Evolutionary conservation across 805 yeast species (phyloP).

Genomic region (Yarrowia sp.): DNA sequence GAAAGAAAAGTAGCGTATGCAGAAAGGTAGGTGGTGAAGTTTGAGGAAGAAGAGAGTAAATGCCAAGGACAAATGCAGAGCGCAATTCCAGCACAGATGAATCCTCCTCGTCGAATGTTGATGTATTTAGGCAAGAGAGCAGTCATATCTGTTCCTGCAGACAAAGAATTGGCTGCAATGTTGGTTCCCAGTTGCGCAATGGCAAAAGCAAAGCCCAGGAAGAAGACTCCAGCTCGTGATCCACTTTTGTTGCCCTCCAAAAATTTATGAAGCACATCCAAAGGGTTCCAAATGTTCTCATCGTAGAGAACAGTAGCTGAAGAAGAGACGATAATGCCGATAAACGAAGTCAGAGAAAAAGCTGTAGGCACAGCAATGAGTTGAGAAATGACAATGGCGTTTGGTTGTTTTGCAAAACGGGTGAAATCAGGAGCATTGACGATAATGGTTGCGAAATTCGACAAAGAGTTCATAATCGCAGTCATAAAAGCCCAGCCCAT

Average conservation of each 20-base stretch:
- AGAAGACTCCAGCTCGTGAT: constrained; percentile 75
- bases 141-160: constrained; percentile 54
- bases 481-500: constrained; percentile 82
- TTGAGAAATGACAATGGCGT: constrained; percentile 56
- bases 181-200: constrained; percentile 78
- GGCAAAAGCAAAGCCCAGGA: constrained; percentile 67
- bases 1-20: constrained; percentile 83
- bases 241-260: constrained; percentile 49
- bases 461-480: constrained; percentile 74
- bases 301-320: constrained; percentile 69
- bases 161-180: constrained; percentile 53
- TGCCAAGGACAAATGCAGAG: constrained; percentile 82
- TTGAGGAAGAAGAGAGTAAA: constrained; percentile 63
- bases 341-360: constrained; percentile 75
- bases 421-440: constrained; percentile 88
- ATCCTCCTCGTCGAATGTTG: constrained; percentile 75
- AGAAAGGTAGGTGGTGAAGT: constrained; percentile 73
- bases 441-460: constrained; percentile 86
- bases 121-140: constrained; percentile 48
- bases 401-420: constrained; percentile 66
- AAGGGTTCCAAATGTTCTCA: constrained; percentile 76
- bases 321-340: constrained; percentile 82
- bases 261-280: constrained; percentile 67
- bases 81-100: constrained; percentile 69
- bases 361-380: constrained; percentile 66